Base-by-base conservation (phyloP, 495 filamentous ascomycete species). In the Lophiotrema nucula region DNA sequence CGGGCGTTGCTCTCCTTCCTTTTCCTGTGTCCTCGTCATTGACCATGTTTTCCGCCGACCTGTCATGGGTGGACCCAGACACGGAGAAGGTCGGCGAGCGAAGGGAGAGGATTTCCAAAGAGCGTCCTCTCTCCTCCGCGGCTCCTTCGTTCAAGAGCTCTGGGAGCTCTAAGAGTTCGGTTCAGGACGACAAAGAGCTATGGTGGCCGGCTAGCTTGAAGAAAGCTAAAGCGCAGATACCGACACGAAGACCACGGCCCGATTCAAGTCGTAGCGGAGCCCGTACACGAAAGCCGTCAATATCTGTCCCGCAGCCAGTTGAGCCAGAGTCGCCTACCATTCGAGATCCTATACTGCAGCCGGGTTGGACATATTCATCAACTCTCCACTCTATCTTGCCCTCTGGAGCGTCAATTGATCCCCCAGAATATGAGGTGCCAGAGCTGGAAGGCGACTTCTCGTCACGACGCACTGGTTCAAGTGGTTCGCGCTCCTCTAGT, bases 11-110 rank as follows among this genome's bases (percentile, higher is more conserved):
- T n/a, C 15, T 31, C 18, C 12, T 45, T 19, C 16, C 42, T 27
- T 41, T n/a, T 39, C 37, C 19, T 21, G 12, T 2, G 22, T 15
- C 27, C 15, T 2, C 1, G 19, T 15, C 27, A 47, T 47, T 43
- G 16, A 58, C 3, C 37, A 68, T 68, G 65, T 68, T 68, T 25
- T 25, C 62, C n/a, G 61, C 62, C 15, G 65, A 68, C 44, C 38
- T 68, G 26, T 58, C 57, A 13, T 68, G 65, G 65, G 33, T 26
- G 2, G 57, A 65, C n/a, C 51, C 50, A 4, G 51, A 45, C n/a
- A 41, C 43, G 13, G 57, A 62, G 46, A 65, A 58, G 33, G 62
- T 68, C 5, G 65, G 61, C 15, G 47, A 58, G 24, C 61, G 62
- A 12, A 53, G 45, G 31, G 53, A 68, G 54, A 51, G 62, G 25